Percentiles rank a stretch among this genome's conserved stretches.
These are phyloP conservation scores for Talaromyces ruber DNA, from an alignment of 495 filamentous ascomycete species.

Conservation along the genomic window DNA sequence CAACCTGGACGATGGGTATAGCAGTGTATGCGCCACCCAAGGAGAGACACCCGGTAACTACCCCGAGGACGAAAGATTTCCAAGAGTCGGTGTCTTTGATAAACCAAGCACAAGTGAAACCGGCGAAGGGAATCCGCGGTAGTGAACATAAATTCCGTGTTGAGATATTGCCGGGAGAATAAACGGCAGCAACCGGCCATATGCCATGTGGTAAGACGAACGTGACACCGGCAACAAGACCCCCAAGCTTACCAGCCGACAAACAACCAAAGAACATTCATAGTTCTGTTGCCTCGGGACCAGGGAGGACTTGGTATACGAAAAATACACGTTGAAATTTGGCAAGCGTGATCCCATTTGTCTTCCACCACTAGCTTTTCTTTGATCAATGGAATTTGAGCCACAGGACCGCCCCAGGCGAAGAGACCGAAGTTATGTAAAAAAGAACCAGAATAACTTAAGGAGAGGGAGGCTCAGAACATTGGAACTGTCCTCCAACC, in stretches of 20 bases:
- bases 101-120: slow-evolving; percentile 27
- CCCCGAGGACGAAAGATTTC: slow-evolving; percentile 27
- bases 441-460: slow-evolving; percentile 28
- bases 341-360: slow-evolving; percentile 23
- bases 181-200: slow-evolving; percentile 17
- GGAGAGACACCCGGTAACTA: slow-evolving; percentile 24
- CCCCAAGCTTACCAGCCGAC: slow-evolving; percentile 22
- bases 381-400: slow-evolving; percentile 27
- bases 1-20: slow-evolving; percentile 29
- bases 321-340: slow-evolving; percentile 28
- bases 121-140: slow-evolving; percentile 22
- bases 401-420: slow-evolving; percentile 31
- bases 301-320: slow-evolving; percentile 28
- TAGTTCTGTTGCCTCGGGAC: slow-evolving; percentile 25
- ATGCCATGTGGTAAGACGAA: slow-evolving; percentile 21
- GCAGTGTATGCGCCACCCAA: slow-evolving; percentile 30
- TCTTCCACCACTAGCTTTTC: slow-evolving; percentile 24
- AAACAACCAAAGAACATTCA: slow-evolving; percentile 32
- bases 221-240: slow-evolving; percentile 23
- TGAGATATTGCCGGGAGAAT: slow-evolving; percentile 24
- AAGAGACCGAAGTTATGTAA: slow-evolving; percentile 29
- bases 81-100: slow-evolving; percentile 19
- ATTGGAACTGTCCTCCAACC: slow-evolving; percentile 16
- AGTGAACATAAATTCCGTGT: slow-evolving; percentile 22
- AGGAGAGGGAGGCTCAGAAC: slow-evolving; percentile 18